Evolutionary conservation across 495 filamentous ascomycete species (phyloP), one percentile per base, ranked within the genome.

Genomic region (Pseudoneurospora amorphoporcata): DNA sequence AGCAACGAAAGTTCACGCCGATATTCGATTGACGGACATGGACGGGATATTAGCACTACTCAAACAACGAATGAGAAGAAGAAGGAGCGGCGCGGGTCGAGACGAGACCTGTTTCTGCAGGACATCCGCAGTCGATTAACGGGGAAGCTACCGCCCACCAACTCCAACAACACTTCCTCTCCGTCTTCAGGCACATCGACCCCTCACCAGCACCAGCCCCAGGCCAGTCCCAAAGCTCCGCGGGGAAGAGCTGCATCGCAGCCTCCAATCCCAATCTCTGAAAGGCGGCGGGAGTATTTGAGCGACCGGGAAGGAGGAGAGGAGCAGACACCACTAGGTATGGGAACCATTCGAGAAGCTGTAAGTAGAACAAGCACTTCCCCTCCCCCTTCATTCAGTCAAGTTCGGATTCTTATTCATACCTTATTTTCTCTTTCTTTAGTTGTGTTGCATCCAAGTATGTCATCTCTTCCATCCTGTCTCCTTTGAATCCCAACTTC

Each of bases 101-200:
- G 80, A 65, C 76, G 79, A 71, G 79, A 82, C 19, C 71, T 82
- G 10, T 65, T 65, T 72, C 78, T 85, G 43, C 76, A 82, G 37
- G 79, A 75, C 29, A 75, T 81, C 58, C 75, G 77, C 38, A 77
- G 72, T 45, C 72, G 80, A 74, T 39, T 79, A 70, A 58, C 76
- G 69, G 72, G 77, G 73, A 80, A 72, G 71, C 73, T 70, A 68
- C 37, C 77, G 70, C 37, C 72, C 41, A 37, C 35, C 35, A 37
- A 3, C 29, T 58, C 47, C 10, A 58, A 35, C 53, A 65, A 65
- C 7, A 37, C 23, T 12, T 65, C 53, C 29, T 65, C 53, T 65
- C 53, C 53, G 8, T 65, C 53, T 14, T 65, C 53, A 16, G 53
- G 29, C 29, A 17, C 29, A 35, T 65, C 53, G 14, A 65, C 53